Percentiles rank a stretch among this genome's conserved stretches.
These are phyloP conservation scores for Pulveroboletus sp. DNA, from an alignment of 768 basidiomycete genomes.

Conservation along the genomic window DNA sequence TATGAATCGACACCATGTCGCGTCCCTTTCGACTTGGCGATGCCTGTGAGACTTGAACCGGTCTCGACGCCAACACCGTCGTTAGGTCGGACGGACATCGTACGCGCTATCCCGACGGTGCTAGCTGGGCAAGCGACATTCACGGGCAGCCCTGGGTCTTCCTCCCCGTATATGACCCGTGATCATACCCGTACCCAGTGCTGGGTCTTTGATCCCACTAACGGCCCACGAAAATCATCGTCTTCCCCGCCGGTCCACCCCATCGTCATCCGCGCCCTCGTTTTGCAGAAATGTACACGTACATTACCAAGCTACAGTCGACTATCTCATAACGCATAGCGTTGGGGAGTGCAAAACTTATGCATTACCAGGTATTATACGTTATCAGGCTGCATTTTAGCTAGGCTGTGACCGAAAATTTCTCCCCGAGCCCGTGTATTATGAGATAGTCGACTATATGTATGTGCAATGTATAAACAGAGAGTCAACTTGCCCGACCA, in stretches of 20 bases:
- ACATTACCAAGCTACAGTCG: too few species aligned
- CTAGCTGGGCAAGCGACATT: constrained; percentile 26
- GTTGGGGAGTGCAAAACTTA: too few species aligned
- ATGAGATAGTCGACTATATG: too few species aligned
- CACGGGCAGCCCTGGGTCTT: not conserved
- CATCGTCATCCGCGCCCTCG: constrained; percentile 41
- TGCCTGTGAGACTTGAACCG: constrained; percentile 3
- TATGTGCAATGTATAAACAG: too few species aligned
- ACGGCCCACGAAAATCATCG: constrained; percentile 43
- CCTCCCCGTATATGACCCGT: constrained; percentile 55
- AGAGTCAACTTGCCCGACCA: too few species aligned
- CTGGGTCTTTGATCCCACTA: constrained; percentile 17
- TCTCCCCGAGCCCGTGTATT: too few species aligned
- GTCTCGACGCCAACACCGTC: not conserved
- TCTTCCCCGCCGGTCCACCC: constrained; percentile 53
- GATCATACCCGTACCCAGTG: constrained; percentile 50
- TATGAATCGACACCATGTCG: constrained; percentile 48
- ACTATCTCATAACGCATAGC: too few species aligned
- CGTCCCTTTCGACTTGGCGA: constrained; percentile 6
- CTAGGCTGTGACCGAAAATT: too few species aligned
- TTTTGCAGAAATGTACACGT: too few species aligned
- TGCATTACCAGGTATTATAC: too few species aligned
- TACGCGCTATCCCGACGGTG: constrained; percentile 16
- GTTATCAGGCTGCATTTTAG: too few species aligned
- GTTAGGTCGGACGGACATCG: not conserved